These are phyloP conservation scores for Picea glauca DNA, from an alignment of 75 land plant genomes.

Conservation along the genomic window DNA sequence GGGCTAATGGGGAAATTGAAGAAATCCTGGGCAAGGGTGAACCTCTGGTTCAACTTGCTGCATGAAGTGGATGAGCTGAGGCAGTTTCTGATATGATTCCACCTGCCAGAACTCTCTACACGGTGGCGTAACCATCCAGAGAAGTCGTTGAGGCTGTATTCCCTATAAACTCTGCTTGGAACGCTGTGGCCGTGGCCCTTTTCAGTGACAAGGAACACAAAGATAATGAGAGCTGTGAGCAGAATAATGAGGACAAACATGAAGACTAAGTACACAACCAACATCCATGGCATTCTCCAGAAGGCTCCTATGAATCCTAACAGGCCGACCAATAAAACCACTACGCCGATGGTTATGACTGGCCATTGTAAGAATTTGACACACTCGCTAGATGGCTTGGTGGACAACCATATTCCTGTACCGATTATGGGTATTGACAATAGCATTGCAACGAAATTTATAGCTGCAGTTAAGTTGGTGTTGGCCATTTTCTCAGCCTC, in stretches of 20 bases:
- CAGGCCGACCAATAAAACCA: constrained; percentile 40
- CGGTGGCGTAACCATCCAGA: constrained; percentile 57
- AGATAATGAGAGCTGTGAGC: constrained; percentile 39
- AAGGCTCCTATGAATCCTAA: constrained; percentile 47
- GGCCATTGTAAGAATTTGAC: constrained; percentile 50
- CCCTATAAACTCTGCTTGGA: constrained; percentile 49
- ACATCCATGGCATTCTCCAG: constrained; percentile 35
- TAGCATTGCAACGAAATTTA: constrained; percentile 51
- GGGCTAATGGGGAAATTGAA: constrained; percentile 48
- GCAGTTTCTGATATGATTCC: constrained; percentile 54
- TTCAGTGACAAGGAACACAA: constrained; percentile 49
- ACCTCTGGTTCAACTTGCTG: constrained; percentile 39
- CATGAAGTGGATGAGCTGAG: constrained; percentile 35
- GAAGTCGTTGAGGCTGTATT: constrained; percentile 55
- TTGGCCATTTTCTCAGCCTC: constrained; percentile 20
- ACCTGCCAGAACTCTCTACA: constrained; percentile 32
- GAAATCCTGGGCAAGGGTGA: constrained; percentile 40
- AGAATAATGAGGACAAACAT: constrained; percentile 49
- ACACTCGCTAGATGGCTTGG: constrained; percentile 38
- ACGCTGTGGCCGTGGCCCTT: constrained; percentile 28
- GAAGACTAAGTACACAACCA: constrained; percentile 40
- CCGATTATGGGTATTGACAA: constrained; percentile 49
- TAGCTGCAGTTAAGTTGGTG: constrained; percentile 28
- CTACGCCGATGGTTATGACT: constrained; percentile 43
- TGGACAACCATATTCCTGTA: constrained; percentile 58